These are phyloP conservation scores for Penicillium fimorum DNA, from an alignment of 495 filamentous ascomycete species.

Conservation along the genomic window DNA sequence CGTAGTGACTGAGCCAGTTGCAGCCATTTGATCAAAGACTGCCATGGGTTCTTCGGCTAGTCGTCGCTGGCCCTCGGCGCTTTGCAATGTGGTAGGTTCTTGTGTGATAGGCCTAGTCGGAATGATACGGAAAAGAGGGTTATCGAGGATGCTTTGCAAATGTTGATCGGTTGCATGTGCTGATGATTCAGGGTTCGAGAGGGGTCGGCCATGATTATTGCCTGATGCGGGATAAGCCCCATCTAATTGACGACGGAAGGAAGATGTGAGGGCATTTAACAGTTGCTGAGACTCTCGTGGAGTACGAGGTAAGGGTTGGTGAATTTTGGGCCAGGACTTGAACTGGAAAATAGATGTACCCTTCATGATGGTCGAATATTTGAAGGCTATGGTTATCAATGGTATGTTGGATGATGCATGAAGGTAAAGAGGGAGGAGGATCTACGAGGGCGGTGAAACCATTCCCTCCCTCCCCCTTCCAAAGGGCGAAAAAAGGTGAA, in stretches of 20 bases:
- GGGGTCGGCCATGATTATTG: constrained; percentile 25
- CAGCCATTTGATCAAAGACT: constrained; percentile 42
- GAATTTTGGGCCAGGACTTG: constrained; percentile 59
- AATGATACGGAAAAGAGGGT: constrained; percentile 55
- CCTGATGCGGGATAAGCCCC: constrained; percentile 53
- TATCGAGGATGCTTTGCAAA: constrained; percentile 64
- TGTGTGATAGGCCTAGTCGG: constrained; percentile 24
- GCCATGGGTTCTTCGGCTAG: constrained; percentile 37
- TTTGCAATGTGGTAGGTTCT: constrained; percentile 11
- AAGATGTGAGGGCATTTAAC: constrained; percentile 65
- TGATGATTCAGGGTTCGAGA: constrained; percentile 45
- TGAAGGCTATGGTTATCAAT: neutral
- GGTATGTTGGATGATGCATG: constrained; percentile 1
- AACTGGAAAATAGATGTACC: constrained; percentile 38
- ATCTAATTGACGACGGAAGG: constrained; percentile 75
- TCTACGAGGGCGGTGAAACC: constrained; percentile 9
- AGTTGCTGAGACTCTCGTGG: constrained; percentile 65
- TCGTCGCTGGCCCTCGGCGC: constrained; percentile 18
- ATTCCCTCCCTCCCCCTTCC: neutral
- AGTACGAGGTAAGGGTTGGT: constrained; percentile 66
- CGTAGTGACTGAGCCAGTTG: constrained; percentile 35
- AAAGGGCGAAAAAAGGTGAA: constrained; percentile 2
- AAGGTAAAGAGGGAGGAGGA: neutral
- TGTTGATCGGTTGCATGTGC: constrained; percentile 35
- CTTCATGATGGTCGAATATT: constrained; percentile 42